Conservation (phyloP, 768 basidiomycete genomes). For the Mycena filopes region DNA sequence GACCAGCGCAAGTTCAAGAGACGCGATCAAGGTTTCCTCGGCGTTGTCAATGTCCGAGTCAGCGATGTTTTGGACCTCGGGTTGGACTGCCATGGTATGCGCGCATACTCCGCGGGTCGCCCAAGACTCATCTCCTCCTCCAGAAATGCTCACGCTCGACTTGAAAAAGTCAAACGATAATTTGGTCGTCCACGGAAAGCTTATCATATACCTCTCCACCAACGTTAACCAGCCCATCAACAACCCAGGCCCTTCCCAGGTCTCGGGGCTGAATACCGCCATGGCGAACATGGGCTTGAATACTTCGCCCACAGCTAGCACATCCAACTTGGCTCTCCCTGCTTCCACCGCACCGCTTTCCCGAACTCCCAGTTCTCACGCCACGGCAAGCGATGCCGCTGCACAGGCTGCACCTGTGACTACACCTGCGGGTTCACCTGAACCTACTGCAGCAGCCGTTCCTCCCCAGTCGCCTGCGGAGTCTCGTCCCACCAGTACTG, state of each 20-base stretch:
- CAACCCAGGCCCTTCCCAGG: conserved; percentile 84
- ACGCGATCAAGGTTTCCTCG: conserved; percentile 97
- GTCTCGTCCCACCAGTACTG: conserved; percentile 30
- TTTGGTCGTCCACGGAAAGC: conserved; percentile 95
- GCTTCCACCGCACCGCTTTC: conserved; percentile 61
- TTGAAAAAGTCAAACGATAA: conserved; percentile 99
- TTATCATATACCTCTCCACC: conserved; percentile 96
- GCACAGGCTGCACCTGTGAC: conserved; percentile 41
- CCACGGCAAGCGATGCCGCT: conserved; percentile 58
- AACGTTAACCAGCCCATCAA: conserved; percentile 86
- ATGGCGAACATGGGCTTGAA: conserved; percentile 71
- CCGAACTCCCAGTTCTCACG: conserved; percentile 75
- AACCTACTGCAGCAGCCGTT: conserved; percentile 39
- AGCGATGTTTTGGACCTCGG: conserved; percentile 92
- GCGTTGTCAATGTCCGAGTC: conserved; percentile 95
- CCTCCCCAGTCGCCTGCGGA: conserved; percentile 33
- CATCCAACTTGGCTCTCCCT: conserved; percentile 59
- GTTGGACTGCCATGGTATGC: conserved; percentile 90
- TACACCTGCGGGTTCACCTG: conserved; percentile 31
- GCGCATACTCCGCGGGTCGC: conserved; percentile 1
- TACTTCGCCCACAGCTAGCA: conserved; percentile 68
- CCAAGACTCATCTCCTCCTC: conserved; percentile 22
- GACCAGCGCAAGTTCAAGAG: conserved; percentile 99
- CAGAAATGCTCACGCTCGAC: conserved; percentile 97
- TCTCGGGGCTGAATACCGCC: conserved; percentile 66